phyloP scores from a whole-genome alignment of 2,329 filamentous ascomycete species.

The Phialophora macrospora region DNA sequence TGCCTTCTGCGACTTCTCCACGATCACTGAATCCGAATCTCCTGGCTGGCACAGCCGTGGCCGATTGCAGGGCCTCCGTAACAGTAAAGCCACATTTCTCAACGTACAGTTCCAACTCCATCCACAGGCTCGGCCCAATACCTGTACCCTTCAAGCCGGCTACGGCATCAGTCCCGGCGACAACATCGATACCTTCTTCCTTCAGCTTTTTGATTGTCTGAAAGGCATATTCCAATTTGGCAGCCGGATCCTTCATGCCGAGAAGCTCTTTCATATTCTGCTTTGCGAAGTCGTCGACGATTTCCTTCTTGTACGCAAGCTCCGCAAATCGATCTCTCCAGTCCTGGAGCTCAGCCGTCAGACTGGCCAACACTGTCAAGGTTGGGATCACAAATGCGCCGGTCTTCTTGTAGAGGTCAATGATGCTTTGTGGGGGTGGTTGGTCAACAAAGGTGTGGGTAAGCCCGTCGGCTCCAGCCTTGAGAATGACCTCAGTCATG shows the following conservation, averaged over 20 bases:
- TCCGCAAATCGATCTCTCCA: conserved; percentile 35
- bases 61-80: conserved; percentile 40
- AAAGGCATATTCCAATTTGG: conserved; percentile 35
- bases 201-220: conserved; percentile 37
- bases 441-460: conserved; percentile 41
- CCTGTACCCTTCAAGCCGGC: conserved; percentile 35
- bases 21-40: conserved; percentile 42
- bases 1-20: conserved; percentile 39
- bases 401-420: conserved; percentile 37
- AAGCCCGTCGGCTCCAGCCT: conserved; percentile 38
- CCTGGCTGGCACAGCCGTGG: conserved; percentile 40
- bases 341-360: conserved; percentile 37
- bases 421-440: conserved; percentile 31
- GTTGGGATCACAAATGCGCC: conserved; percentile 40
- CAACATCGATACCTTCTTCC: conserved; percentile 40
- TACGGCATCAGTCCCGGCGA: conserved; percentile 44
- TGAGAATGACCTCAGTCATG: conserved; percentile 38
- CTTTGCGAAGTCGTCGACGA: conserved; percentile 39
- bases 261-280: conserved; percentile 40
- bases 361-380: conserved; percentile 30
- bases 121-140: conserved; percentile 40
- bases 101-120: conserved; percentile 42
- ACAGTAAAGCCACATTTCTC: conserved; percentile 40
- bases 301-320: conserved; percentile 36
- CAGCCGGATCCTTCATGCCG: conserved; percentile 37